These are phyloP conservation scores for Psilocybe tampanensis DNA, from an alignment of 768 basidiomycete species.

Conservation along the genomic window DNA sequence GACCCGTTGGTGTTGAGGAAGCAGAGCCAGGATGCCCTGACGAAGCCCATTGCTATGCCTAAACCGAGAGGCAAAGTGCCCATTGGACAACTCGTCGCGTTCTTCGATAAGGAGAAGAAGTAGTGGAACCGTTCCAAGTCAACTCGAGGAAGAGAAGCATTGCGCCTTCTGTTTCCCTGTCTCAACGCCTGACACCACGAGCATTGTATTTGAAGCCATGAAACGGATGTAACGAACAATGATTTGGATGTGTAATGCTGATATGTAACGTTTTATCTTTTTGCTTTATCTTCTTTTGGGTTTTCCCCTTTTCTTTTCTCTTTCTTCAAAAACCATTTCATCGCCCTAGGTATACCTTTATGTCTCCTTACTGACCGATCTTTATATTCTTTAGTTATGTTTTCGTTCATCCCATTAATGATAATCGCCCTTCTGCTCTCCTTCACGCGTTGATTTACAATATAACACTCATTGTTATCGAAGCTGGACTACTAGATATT, in stretches of 20 bases:
- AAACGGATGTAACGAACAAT: neutral
- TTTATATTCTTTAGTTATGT: neutral
- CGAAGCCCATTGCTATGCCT: conserved; percentile 40
- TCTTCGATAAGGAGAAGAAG: conserved; percentile 64
- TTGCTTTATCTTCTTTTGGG: neutral
- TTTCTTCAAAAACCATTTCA: too few relatives aligned
- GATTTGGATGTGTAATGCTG: neutral
- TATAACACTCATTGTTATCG: too few relatives aligned
- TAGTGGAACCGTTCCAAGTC: neutral
- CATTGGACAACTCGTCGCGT: conserved; percentile 80
- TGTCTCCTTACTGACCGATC: neutral
- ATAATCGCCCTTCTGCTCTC: neutral
- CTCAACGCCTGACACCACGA: neutral
- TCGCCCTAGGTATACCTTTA: neutral
- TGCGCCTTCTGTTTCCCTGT: too few relatives aligned
- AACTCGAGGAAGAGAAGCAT: neutral
- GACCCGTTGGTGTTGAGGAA: conserved; percentile 75
- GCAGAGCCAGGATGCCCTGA: conserved; percentile 44
- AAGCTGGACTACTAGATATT: too few relatives aligned
- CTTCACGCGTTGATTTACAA: neutral
- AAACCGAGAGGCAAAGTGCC: conserved; percentile 63
- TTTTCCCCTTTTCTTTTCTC: neutral
- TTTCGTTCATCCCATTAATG: neutral
- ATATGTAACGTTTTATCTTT: neutral
- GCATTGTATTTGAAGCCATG: neutral